Base-by-base conservation (phyloP, 129 eudicot genomes). In the Artemisia argyi region DNA sequence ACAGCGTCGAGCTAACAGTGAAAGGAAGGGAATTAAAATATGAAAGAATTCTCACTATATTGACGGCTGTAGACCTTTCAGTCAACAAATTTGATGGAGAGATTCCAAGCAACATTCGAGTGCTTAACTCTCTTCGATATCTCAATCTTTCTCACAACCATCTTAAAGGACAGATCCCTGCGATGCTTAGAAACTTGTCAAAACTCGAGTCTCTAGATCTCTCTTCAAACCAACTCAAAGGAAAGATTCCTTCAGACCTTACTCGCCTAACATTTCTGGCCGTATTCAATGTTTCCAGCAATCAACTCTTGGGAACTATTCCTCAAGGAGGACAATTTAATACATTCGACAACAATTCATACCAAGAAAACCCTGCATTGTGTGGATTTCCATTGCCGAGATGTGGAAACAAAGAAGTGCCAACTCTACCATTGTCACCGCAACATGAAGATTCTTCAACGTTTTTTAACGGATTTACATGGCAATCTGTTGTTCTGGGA, bases 121-220 rank as follows among this genome's bases (percentile, higher is more conserved):
- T 22, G 65, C 65, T 59, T 59, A 59, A 59, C 65, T 59, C 65
- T 59, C 65, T 59, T 12, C 44, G 65, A 19, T 20, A 59, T 9
- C 63, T 58, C 63, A 58, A 58, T 30, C 35, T 58, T 18, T 58
- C 64, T 58, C 39, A 58, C 44, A 60, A 60, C 11, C 44, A 59
- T 20, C 65, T 60, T n/a, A 24, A 7, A 0, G 65, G 46, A 3
- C 44, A 12, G 5, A 59, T 59, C 42, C 65, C 44, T 12, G 2
- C 0, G 15, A 60, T 4, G 44, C 17, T 60, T 4, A 13, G 2
- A 60, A 60, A 60, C 39, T 26, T 26, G 65, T 24, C 65, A 60
- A 11, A 24, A 3, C 65, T 60, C 16, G 65, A 60, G 39, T 60
- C 65, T 4, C 15, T 60, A 26, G 65, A 60, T 60, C 18, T 26